Evolutionary conservation across 129 eudicot species (phyloP), one percentile per base, ranked within the genome.

Genomic region (Oenanthe sinensis): DNA sequence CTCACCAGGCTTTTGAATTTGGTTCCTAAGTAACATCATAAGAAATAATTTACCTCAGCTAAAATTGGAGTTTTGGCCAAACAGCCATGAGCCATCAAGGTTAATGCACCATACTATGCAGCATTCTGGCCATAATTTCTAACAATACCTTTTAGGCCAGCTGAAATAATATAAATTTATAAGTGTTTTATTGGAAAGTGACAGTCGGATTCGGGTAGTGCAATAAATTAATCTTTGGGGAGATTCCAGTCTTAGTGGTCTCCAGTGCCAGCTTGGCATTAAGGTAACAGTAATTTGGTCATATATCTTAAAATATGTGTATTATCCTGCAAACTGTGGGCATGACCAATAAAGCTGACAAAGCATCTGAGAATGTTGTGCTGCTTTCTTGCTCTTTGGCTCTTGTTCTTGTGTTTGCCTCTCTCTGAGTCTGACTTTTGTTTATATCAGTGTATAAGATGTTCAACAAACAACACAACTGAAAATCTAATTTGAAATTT

Each of bases 171-270:
- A 63, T 26, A 24, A 62, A 63, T 63, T 60, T 3, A 0, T 0
- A 63, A 28, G n/a, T 69, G 19, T 36, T 69, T 37, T 37, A 6
- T 20, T 10, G 75, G 30, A 16, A 20, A 19, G 49, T 8, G 17
- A 39, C 26, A 72, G 2, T 58, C 30, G n/a, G 30, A 33, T 58
- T 72, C 43, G 33, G 71, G 71, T 28, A 12, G 12, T 65, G 40
- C 20, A 30, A 65, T 65, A 28, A 28, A 13, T 11, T 26, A 65
- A 65, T 65, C 7, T 65, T 12, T 65, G 4, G 28, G 8, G 3
- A 58, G 65, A 58, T 58, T 58, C 65, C 65, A n/a, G 65, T 22
- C 30, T 58, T 65, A 65, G 40, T 65, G 37, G 71, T 65, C 71
- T 65, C 40, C 39, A 28, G 76, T 72, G 7, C 76, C 76, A 58